A percentile compares a stretch with the other conserved stretches of the same genome.
Conservation (phyloP, 2,329 filamentous ascomycete genomes). For the Trichoderma arundinaceum region DNA sequence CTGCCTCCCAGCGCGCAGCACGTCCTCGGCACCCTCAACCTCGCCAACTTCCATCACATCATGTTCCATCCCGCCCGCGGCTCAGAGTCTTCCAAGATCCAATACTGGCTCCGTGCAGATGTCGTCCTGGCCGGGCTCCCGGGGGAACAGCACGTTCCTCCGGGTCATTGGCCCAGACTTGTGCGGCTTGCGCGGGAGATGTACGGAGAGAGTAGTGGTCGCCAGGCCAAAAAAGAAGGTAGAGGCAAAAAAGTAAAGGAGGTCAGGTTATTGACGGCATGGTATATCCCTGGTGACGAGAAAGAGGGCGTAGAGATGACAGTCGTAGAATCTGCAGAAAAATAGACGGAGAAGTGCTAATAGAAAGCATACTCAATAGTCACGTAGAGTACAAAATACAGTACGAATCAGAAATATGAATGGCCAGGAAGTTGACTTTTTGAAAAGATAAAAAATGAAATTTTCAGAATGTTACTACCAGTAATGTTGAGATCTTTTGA, state of each 20-base stretch:
- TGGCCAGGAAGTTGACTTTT: too few species aligned
- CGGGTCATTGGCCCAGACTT: conserved; percentile 34
- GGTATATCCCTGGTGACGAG: background rate
- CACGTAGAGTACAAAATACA: too few species aligned
- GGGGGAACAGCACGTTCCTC: conserved; percentile 22
- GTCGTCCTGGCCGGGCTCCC: conserved; percentile 30
- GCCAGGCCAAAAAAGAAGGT: too few species aligned
- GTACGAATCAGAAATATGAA: too few species aligned
- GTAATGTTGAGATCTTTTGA: conserved; percentile 8
- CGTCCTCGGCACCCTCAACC: background rate
- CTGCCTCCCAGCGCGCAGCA: too few species aligned
- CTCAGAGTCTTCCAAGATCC: background rate
- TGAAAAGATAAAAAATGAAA: background rate
- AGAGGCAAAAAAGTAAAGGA: background rate
- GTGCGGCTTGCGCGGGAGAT: conserved; percentile 27
- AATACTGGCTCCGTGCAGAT: conserved; percentile 33
- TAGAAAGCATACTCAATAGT: too few species aligned
- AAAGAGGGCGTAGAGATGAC: background rate
- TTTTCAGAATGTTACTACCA: conserved; percentile 2
- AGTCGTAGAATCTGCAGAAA: background rate
- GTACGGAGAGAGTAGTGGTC: background rate
- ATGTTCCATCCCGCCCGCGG: background rate
- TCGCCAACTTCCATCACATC: conserved; percentile 2
- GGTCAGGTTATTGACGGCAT: background rate
- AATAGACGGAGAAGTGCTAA: background rate